Conservation (phyloP, 257 asterid genomes). For the Lavandula angustifolia region DNA sequence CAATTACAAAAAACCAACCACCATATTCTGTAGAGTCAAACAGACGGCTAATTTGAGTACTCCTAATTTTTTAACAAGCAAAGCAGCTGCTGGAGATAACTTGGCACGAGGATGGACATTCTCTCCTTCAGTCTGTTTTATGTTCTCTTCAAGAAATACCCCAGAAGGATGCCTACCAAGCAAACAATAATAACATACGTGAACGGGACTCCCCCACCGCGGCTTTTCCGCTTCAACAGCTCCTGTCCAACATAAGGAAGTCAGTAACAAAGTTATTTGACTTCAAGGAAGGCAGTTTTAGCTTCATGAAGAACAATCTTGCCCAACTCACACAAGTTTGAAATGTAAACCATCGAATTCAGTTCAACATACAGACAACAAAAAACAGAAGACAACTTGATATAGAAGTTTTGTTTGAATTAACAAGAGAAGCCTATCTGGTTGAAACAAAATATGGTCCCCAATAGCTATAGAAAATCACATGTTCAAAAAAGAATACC, state of each 20-base stretch:
- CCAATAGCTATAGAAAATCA: no score
- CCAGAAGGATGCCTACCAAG: constrained; percentile 72
- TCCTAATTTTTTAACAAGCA: constrained; percentile 38
- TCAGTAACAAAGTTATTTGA: background rate
- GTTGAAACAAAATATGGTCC: no score
- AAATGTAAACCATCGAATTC: no score
- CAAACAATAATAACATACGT: constrained; percentile 67
- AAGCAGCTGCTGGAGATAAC: constrained; percentile 34
- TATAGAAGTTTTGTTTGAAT: no score
- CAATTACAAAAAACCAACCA: constrained; percentile 37
- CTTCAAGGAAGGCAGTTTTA: no score
- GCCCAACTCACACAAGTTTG: no score
- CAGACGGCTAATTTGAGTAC: constrained; percentile 48
- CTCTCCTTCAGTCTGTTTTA: constrained; percentile 28
- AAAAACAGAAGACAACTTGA: no score
- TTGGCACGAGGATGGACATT: background rate
- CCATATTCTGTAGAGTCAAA: constrained; percentile 49
- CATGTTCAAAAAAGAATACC: no score
- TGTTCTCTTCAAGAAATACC: constrained; percentile 74
- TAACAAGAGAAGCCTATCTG: no score
- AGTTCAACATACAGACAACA: no score
- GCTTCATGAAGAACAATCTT: no score
- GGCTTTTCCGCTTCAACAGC: constrained; percentile 65
- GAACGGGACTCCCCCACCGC: constrained; percentile 67
- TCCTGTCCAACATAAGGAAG: constrained; percentile 50